Base-by-base conservation (phyloP, 345 rosid species). In the Sonneratia caseolaris region DNA sequence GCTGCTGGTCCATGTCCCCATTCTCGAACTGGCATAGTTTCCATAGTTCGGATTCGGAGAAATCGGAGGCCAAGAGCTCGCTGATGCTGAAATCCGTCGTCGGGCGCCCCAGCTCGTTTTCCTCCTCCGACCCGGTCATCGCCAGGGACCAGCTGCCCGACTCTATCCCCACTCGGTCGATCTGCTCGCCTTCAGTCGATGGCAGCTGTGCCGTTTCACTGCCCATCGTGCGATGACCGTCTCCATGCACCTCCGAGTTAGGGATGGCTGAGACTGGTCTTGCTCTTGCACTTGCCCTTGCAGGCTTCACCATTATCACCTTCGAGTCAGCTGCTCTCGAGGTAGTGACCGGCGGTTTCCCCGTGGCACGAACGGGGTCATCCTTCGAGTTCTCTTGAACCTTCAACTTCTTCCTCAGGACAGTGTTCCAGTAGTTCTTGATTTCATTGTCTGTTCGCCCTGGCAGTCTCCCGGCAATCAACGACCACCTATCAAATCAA, bases 371-470 rank as follows among this genome's bases (percentile, higher is more conserved):
- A 62, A 38, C 5, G 3, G 37, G 9, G 66, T 27, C 66, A 11
- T 12, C 38, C 66, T 35, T 62, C 38, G 38, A 14, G 16, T 62
- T 24, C 19, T 32, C 35, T 66, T 27, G 62, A 7, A 37, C 74
- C 61, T 4, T 73, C 77, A 35, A 57, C 79, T 74, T 80, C 77
- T 79, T 80, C 38, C 72, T 67, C 14, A 80, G 57, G 59, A 69
- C 73, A 7, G 87, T 81, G 76, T 84, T 84, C 84, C 85, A 84
- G 37, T 84, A 84, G 37, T 81, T 83, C 68, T 83, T 83, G 35
- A 83, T 78, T 80, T 83, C 86, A 80, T 83, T 83, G 82, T 83
- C 86, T 80, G 83, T 83, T 69, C 86, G 74, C 55, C 86, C 86
- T 37, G 86, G 86, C 38, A 83, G 73, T 70, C 87, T 76, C 64